Evolutionary conservation across 805 yeast genomes (phyloP), one percentile per base, ranked within the genome.

Genomic region (Cyberlindnera euphorbiae): DNA sequence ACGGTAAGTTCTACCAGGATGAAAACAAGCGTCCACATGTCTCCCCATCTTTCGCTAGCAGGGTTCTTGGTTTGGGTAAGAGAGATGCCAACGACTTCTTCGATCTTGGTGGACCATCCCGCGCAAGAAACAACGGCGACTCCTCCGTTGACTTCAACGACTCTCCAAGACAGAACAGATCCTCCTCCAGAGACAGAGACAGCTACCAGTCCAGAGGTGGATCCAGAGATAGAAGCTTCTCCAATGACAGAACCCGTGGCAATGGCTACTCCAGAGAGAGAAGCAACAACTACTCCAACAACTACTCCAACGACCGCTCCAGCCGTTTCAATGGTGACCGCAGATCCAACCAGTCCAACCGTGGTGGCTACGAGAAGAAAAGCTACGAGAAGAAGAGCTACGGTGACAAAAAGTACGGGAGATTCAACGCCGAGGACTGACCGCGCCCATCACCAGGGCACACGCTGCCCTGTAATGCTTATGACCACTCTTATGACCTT

Each of bases 1-100:
- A 41, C 41, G 55, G 42, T 28, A 59, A 35, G 55, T 53, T 45
- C 36, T 35, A 39, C 27, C 33, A 33, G n/a, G 49, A 50, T 36
- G 37, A 36, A 17, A 16, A 30, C 15, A 41, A 34, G 15, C 42
- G 40, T 17, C 58, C 55, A 23, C 49, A 41, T 29, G 49, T 50
- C 14, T 29, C 52, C 9, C 30, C 33, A 17, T 41, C 39, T 6
- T 49, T 49, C 31, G 53, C 51, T 10, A 26, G 37, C 11, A 39
- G 45, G 33, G 56, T 52, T 9, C 35, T 52, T 9, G 49, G 48
- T 8, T 33, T 53, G 34, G 37, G 36, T 28, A 43, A 39, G 42
- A 43, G 49, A 35, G 46, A 44, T 23, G 49, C 53, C 9, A 28
- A 31, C 6, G 36, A 36, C 13, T 40, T 44, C 32, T 53, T 49